These are phyloP conservation scores for Gossypium ekmanianum DNA, from an alignment of 345 rosid genomes.

Conservation along the genomic window DNA sequence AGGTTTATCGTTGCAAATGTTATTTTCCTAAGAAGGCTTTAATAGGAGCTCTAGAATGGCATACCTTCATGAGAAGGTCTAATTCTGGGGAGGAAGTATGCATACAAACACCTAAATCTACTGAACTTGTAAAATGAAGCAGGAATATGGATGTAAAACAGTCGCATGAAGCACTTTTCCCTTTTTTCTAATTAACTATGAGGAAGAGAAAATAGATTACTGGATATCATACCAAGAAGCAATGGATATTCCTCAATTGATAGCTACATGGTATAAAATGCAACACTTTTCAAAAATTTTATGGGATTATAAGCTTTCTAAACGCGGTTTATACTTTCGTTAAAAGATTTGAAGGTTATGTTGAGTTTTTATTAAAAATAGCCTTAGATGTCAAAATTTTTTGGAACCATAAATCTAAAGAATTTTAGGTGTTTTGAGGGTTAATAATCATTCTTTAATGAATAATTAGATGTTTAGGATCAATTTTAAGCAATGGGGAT, in stretches of 20 bases:
- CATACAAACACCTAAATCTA: slow-evolving; percentile 93
- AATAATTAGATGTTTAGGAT: no score
- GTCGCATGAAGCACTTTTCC: neutral
- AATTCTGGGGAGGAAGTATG: slow-evolving; percentile 96
- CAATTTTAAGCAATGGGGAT: no score
- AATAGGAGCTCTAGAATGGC: neutral
- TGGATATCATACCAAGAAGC: slow-evolving; percentile 56
- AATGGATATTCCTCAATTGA: slow-evolving; percentile 92
- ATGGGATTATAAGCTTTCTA: no score
- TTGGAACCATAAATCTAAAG: no score
- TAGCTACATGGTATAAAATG: slow-evolving; percentile 95
- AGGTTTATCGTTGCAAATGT: neutral
- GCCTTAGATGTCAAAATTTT: no score
- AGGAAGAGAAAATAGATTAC: neutral
- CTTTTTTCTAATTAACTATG: neutral
- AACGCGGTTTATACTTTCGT: no score
- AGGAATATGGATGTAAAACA: slow-evolving; percentile 29
- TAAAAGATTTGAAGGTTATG: no score
- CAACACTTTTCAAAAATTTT: slow-evolving; percentile 51
- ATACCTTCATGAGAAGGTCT: slow-evolving; percentile 97
- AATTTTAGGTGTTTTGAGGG: no score
- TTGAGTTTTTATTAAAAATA: no score
- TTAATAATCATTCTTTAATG: no score
- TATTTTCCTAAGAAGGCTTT: neutral
- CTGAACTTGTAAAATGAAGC: slow-evolving; percentile 47